These are phyloP conservation scores for Tulasnella sp. DNA, from an alignment of 768 basidiomycete genomes.

Conservation along the genomic window DNA sequence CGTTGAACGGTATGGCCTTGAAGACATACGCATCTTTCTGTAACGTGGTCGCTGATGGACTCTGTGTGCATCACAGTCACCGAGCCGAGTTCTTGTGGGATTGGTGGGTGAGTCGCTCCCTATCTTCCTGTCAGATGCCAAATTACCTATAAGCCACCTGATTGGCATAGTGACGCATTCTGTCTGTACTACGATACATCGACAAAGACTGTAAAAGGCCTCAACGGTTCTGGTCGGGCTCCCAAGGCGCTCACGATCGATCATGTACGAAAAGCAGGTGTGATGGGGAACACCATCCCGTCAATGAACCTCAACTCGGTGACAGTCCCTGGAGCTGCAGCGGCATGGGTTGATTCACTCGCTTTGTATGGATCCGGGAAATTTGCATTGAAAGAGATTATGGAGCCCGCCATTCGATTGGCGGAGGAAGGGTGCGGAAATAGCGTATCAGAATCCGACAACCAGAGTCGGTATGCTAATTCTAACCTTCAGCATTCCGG, in stretches of 20 bases:
- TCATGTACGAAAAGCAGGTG: conserved; percentile 55
- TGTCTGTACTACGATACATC: conserved; percentile 86
- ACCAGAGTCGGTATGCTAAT: no score
- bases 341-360: conserved; percentile 89
- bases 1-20: conserved; percentile 48
- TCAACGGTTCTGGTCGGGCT: conserved; percentile 88
- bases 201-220: conserved; percentile 67
- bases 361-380: conserved; percentile 72
- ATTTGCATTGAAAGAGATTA: conserved; percentile 52
- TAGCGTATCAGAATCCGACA: no score
- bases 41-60: background rate
- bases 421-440: conserved; percentile 77
- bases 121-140: conserved; percentile 18
- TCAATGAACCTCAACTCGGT: conserved; percentile 66
- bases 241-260: conserved; percentile 72
- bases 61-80: conserved; percentile 6
- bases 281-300: conserved; percentile 61
- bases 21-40: background rate
- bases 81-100: conserved; percentile 65
- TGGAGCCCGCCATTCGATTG: conserved; percentile 81
- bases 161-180: conserved; percentile 60
- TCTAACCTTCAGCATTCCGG: conserved; percentile 53
- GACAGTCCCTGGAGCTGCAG: conserved; percentile 62
- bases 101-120: conserved; percentile 56
- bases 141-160: background rate